Evolutionary conservation across 2,329 filamentous ascomycete species (phyloP).

Genomic region (Metarhizium anisopliae): DNA sequence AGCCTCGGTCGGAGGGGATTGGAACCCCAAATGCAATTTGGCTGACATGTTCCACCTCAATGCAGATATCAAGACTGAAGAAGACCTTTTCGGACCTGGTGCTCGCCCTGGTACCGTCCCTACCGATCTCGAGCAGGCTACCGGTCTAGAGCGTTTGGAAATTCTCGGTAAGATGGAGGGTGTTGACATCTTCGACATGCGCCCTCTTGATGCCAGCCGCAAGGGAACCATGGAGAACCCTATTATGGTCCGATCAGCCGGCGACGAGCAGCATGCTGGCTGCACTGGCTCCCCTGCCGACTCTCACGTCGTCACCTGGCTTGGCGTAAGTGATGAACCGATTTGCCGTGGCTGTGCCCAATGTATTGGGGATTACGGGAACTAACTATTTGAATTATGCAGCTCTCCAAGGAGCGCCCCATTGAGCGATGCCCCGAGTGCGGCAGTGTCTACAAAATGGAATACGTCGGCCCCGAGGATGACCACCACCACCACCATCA

Average conservation of each 20-base stretch:
- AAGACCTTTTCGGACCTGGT: conserved; percentile 82
- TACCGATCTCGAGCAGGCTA: conserved; percentile 90
- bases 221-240: conserved; percentile 87
- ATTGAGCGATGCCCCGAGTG: conserved; percentile 95
- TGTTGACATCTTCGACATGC: conserved; percentile 97
- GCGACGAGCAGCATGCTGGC: conserved; percentile 92
- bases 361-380: not conserved
- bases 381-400: conserved; percentile 2
- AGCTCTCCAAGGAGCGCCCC: conserved; percentile 84
- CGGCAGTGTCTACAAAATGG: conserved; percentile 95
- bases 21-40: not conserved
- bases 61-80: conserved; percentile 70
- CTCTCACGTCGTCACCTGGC: conserved; percentile 85
- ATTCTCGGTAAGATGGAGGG: conserved; percentile 99
- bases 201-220: conserved; percentile 83
- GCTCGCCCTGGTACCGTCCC: conserved; percentile 75
- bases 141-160: conserved; percentile 96
- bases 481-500: conserved; percentile 52
- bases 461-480: conserved; percentile 80
- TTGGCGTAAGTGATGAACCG: conserved; percentile 55
- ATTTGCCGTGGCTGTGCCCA: not conserved
- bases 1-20: conserved; percentile 13
- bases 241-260: conserved; percentile 81
- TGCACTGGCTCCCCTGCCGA: conserved; percentile 93
- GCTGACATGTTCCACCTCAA: conserved; percentile 12